Evolutionary conservation across 1,139 yeast genomes (phyloP), one percentile per base, ranked within the genome.

Genomic region (Debaryomyces robertsiae): DNA sequence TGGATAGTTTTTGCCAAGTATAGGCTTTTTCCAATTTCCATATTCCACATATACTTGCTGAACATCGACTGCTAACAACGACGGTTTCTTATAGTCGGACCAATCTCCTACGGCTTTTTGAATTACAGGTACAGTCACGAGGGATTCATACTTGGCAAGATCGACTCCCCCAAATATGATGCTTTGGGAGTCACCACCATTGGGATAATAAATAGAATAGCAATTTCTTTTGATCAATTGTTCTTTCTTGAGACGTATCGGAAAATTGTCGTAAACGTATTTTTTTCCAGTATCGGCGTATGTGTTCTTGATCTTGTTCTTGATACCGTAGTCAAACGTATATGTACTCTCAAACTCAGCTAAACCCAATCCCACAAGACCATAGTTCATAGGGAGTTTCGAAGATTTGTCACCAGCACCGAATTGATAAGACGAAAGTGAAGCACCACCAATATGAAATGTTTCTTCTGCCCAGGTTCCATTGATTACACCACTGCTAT

Each of bases 81-180:
- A 19, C 13, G 42, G 31, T 19, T 42, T 32, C 3, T 24, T 29
- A 29, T 39, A 42, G n/a, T 25, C 24, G 4, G 32, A 11, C 40
- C 40, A 36, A 13, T 31, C 38, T 3, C 45, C 43, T 15, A 19
- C 18, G 23, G 40, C 15, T 15, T 29, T 36, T 27, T 42, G 40
- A 24, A 39, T 39, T 7, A 42, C 34, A 9, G 45, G 45, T 6
- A 42, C 22, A 6, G 37, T 36, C 10, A 42, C 27, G 19, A 42
- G 38, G 10, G 40, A 39, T 13, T 36, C 33, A 17, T 42, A 42
- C 36, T 39, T 42, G 11, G 28, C 15, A 7, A 24, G 14, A 19
- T 42, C 45, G 6, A 36, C 43, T 5, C 45, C 45, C 19, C 45
- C 45, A 39, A 42, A 42, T 11, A 39, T 36, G 17, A 17, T 30